Percentiles rank a stretch among this genome's conserved stretches.
phyloP scores from a whole-genome alignment of 306 rosid genomes.

The Fragaria iinumae region DNA sequence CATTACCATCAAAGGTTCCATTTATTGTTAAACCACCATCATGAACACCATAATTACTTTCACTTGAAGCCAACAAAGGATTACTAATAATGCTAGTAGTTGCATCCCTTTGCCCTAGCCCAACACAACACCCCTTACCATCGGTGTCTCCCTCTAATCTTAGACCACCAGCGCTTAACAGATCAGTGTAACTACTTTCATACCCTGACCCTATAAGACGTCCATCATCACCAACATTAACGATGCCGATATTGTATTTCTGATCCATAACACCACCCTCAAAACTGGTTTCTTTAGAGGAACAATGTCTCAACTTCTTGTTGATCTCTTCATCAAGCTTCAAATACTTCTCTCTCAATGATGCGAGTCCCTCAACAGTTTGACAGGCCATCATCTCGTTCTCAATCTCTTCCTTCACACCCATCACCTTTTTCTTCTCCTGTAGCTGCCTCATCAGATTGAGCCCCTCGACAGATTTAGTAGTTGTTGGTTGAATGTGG shows the following conservation, averaged over 20 bases:
- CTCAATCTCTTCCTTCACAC: not conserved
- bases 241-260: not conserved
- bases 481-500: not conserved
- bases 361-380: not conserved
- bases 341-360: not conserved
- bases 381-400: not conserved
- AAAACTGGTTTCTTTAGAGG: not conserved
- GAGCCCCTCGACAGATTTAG: not conserved
- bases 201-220: not conserved
- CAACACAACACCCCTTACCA: not conserved
- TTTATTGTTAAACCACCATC: not conserved
- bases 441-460: not conserved
- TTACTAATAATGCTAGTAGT: not conserved
- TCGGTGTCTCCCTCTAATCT: too few species aligned
- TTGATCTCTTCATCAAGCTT: constrained; percentile 1
- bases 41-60: not conserved
- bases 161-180: not conserved
- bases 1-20: not conserved
- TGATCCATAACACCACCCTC: not conserved
- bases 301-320: not conserved
- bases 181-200: not conserved
- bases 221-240: not conserved
- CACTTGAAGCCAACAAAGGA: not conserved
- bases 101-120: not conserved
- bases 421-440: not conserved